phyloP scores from a whole-genome alignment of 176 grass and related monocot genomes.

The Pharus latifolius region DNA sequence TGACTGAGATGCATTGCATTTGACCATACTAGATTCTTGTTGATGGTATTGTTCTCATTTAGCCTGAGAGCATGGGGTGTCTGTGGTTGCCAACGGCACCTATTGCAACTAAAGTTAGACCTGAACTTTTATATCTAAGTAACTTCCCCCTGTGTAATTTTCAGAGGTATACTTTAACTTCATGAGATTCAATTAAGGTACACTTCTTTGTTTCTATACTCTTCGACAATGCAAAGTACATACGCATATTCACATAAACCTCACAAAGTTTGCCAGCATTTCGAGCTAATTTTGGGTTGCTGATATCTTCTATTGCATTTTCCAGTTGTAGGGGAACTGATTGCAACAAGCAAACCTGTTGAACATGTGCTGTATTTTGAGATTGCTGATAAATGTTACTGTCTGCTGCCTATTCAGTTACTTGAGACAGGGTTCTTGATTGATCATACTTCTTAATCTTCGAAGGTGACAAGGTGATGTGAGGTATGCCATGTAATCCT shows the following conservation, averaged over 20 bases:
- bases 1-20: not conserved
- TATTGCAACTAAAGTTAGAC: slow-evolving; percentile 22
- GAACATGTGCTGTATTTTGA: not conserved
- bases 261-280: not conserved
- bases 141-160: not conserved
- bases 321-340: not conserved
- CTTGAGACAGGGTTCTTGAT: slow-evolving; percentile 43
- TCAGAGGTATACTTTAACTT: not conserved
- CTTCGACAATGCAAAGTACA: not conserved
- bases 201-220: not conserved
- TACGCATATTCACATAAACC: not conserved
- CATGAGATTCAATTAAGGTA: not conserved
- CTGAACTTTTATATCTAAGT: slow-evolving; percentile 49
- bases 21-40: slow-evolving; percentile 33
- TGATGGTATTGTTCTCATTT: slow-evolving; percentile 52
- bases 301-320: not conserved
- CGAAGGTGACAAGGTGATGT: slow-evolving; percentile 41
- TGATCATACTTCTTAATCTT: slow-evolving; percentile 51
- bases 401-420: slow-evolving; percentile 24
- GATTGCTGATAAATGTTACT: not conserved
- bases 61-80: slow-evolving; percentile 31
- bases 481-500: slow-evolving; percentile 14
- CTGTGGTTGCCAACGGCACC: slow-evolving; percentile 44
- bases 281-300: not conserved
- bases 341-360: not conserved